Conservation (phyloP, 495 filamentous ascomycete species). For the Lepidopterella palustris region DNA sequence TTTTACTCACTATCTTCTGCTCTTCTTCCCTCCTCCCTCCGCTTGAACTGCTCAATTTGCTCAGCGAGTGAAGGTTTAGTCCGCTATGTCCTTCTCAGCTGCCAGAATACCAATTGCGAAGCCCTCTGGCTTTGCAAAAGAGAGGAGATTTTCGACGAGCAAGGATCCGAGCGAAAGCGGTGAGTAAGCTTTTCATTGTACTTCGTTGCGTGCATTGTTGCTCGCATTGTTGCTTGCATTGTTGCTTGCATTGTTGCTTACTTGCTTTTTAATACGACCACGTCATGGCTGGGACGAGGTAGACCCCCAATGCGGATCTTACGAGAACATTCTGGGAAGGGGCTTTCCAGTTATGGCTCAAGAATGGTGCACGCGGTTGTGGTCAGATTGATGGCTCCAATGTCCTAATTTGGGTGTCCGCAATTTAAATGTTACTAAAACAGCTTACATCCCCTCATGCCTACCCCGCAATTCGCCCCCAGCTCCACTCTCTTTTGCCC, state of each 20-base stretch:
- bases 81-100: constrained; percentile 24
- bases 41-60: constrained; percentile 6
- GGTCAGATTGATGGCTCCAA: background rate
- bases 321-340: background rate
- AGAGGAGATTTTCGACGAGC: constrained; percentile 26
- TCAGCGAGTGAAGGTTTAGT: too few relatives aligned
- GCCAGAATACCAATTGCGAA: constrained; percentile 10
- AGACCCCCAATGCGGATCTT: background rate
- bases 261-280: constrained; percentile 5
- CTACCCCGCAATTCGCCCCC: background rate
- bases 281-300: background rate
- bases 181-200: constrained; percentile 11
- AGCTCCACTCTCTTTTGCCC: background rate
- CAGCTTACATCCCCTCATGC: background rate
- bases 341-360: background rate
- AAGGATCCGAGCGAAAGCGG: constrained; percentile 30
- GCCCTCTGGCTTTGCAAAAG: constrained; percentile 12
- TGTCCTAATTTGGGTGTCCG: too few relatives aligned
- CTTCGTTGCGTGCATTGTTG: too few relatives aligned
- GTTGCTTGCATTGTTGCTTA: background rate
- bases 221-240: background rate
- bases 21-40: background rate
- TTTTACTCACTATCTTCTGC: background rate
- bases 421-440: too few relatives aligned
- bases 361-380: background rate